Evolutionary conservation across 179 eudicot species (phyloP).

Genomic region (Heliamphora pulchella): DNA sequence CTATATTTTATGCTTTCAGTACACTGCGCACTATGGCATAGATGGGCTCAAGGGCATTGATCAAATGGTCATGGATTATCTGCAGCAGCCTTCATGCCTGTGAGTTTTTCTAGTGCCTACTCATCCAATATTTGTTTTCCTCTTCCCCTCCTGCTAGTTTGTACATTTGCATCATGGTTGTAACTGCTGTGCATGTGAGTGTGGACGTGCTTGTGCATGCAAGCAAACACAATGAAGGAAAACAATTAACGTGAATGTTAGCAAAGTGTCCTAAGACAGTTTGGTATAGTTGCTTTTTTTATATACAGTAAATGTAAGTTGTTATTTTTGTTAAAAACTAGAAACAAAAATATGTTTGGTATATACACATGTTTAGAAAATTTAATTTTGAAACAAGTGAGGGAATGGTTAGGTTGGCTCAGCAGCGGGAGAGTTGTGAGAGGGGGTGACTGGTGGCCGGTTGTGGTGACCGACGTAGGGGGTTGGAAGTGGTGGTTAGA

Average conservation of each 20-base stretch:
- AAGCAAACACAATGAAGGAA: neutral
- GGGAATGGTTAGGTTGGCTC: no score
- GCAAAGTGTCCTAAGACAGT: no score
- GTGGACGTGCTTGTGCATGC: neutral
- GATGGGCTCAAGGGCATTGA: conserved; percentile 53
- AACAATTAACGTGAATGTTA: neutral
- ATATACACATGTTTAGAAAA: no score
- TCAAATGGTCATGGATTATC: conserved; percentile 43
- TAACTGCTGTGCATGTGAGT: neutral
- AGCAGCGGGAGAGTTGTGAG: no score
- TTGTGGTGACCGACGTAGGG: no score
- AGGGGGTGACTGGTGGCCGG: no score
- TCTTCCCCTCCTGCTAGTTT: neutral
- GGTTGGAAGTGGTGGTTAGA: no score
- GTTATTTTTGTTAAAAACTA: no score
- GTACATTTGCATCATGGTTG: neutral
- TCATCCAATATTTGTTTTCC: neutral
- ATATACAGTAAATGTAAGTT: no score
- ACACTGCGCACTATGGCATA: conserved; percentile 30
- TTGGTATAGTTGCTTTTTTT: no score
- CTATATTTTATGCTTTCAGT: conserved; percentile 24
- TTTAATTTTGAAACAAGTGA: no score
- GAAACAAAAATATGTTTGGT: no score
- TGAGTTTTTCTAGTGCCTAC: conserved; percentile 32
- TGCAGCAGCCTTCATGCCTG: conserved; percentile 57